Evolutionary conservation across 2,329 filamentous ascomycete species (phyloP).

Genomic region (Drechslerella dactyloides): DNA sequence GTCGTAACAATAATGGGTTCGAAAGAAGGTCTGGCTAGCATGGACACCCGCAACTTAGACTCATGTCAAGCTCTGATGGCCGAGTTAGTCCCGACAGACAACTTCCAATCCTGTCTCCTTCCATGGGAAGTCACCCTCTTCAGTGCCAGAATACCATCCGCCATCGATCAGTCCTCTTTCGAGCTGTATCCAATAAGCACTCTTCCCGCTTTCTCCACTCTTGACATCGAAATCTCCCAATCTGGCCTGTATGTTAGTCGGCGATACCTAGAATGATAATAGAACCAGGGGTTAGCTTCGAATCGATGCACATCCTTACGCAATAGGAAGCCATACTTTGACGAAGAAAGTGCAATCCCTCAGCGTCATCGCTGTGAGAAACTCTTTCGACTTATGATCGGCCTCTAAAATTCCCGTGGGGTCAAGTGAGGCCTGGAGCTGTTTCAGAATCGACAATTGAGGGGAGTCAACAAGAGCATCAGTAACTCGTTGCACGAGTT

Average conservation of each 20-base stretch:
- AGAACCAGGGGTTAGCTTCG: background rate
- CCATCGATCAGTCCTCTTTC: conserved; percentile 70
- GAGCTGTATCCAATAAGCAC: conserved; percentile 70
- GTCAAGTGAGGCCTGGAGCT: conserved; percentile 56
- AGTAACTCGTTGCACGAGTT: conserved; percentile 31
- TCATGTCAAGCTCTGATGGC: background rate
- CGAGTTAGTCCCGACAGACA: conserved; percentile 25
- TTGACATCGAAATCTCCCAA: conserved; percentile 82
- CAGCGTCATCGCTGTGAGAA: conserved; percentile 77
- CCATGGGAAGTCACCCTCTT: conserved; percentile 53
- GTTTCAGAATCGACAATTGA: conserved; percentile 52
- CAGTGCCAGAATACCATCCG: conserved; percentile 69
- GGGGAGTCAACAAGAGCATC: conserved; percentile 55
- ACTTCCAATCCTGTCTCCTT: conserved; percentile 36
- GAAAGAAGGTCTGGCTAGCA: too few relatives aligned
- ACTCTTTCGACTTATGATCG: conserved; percentile 60
- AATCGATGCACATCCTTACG: background rate
- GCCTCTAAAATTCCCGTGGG: conserved; percentile 52
- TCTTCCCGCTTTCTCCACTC: conserved; percentile 68
- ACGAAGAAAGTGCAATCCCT: conserved; percentile 78
- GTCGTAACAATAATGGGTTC: background rate
- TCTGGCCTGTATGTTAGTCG: conserved; percentile 62
- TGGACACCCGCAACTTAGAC: too few relatives aligned
- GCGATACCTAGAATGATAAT: conserved; percentile 53
- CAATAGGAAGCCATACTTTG: conserved; percentile 58